phyloP scores from a whole-genome alignment of 1,284 basidiomycete species.

The Fomitiporia mediterranea region DNA sequence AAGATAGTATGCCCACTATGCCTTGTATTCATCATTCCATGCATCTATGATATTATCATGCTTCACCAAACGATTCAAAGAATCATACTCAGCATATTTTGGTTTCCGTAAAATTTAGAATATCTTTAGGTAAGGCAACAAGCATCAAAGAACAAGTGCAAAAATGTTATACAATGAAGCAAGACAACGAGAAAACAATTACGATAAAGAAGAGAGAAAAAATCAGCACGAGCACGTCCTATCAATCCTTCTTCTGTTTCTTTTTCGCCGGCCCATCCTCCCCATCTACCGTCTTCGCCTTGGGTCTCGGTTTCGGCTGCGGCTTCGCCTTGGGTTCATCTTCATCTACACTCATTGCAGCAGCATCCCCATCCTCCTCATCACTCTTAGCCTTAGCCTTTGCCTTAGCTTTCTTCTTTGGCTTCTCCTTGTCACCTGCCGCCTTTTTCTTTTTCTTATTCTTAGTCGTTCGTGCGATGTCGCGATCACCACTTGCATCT shows the following conservation, averaged over 20 bases:
- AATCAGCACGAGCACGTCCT: not conserved
- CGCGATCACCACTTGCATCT: constrained; percentile 70
- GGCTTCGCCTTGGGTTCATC: constrained; percentile 43
- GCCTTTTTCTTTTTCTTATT: constrained; percentile 35
- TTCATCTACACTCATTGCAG: constrained; percentile 27
- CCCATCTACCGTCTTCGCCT: constrained; percentile 36
- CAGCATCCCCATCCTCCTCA: constrained; percentile 37
- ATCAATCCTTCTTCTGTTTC: constrained; percentile 48
- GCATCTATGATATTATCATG: not conserved
- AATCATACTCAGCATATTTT: not conserved
- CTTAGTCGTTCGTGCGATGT: constrained; percentile 45
- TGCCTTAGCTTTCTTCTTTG: constrained; percentile 33
- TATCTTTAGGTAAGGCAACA: not conserved
- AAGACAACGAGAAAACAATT: not conserved
- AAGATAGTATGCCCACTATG: not conserved
- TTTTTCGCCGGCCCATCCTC: constrained; percentile 65
- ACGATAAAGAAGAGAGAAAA: not conserved
- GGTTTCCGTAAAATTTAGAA: not conserved
- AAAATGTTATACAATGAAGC: not conserved
- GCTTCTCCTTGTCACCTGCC: constrained; percentile 34
- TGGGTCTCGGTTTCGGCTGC: constrained; percentile 43
- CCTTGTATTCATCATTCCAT: not conserved
- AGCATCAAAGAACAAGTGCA: not conserved
- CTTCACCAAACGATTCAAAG: too few species aligned
- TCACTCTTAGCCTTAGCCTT: constrained; percentile 19